phyloP scores from a whole-genome alignment of 441 rosid genomes.

The Mallotus repandus region DNA sequence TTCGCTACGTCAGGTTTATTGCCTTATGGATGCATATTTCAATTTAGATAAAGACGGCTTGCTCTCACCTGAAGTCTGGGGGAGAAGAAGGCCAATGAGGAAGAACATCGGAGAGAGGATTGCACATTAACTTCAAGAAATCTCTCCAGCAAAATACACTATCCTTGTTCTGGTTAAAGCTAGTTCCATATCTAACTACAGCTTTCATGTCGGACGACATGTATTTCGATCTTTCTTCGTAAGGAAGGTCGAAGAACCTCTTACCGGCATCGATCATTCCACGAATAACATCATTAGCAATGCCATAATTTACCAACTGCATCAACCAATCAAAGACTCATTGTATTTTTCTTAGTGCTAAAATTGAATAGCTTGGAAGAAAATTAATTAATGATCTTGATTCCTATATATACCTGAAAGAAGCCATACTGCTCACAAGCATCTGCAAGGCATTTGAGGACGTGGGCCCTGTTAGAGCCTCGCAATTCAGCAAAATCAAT shows the following conservation, averaged over 20 bases:
- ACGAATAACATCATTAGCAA: conserved; percentile 41
- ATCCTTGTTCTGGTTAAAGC: conserved; percentile 76
- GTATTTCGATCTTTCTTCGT: conserved; percentile 71
- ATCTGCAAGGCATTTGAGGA: conserved; percentile 43
- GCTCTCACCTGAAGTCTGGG: conserved; percentile 51
- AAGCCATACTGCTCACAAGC: conserved; percentile 74
- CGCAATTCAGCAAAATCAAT: conserved; percentile 62
- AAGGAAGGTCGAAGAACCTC: conserved; percentile 64
- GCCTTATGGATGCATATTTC: no score
- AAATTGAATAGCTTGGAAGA: no score
- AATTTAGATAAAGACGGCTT: no score
- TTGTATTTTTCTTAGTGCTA: no score
- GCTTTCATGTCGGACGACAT: conserved; percentile 68
- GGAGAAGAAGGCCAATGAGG: conserved; percentile 87
- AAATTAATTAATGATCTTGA: no score
- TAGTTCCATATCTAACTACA: conserved; percentile 78
- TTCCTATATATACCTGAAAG: conserved; percentile 51
- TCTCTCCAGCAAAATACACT: conserved; percentile 83
- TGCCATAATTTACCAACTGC: conserved; percentile 76
- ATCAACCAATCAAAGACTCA: background rate
- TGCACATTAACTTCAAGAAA: conserved; percentile 64
- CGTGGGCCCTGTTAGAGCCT: conserved; percentile 48
- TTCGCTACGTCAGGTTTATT: no score
- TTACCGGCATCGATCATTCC: conserved; percentile 53
- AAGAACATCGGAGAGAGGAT: conserved; percentile 56